phyloP scores from a whole-genome alignment of 345 rosid species.

The Excoecaria cochinchinensis region DNA sequence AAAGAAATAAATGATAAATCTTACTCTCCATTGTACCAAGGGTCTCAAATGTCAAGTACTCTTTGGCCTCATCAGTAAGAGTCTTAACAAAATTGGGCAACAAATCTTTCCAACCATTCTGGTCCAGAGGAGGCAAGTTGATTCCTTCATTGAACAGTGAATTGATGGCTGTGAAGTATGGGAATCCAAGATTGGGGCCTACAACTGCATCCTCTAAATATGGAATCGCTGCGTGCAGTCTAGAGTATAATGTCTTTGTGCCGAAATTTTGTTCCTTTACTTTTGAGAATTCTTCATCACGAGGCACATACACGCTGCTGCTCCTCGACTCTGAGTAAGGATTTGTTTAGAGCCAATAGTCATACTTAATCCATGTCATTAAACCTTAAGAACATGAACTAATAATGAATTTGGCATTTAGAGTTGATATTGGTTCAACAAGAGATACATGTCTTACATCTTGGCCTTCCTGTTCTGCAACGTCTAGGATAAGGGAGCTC shows the following conservation, averaged over 20 bases:
- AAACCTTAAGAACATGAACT: no score
- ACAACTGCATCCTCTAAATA: conserved; percentile 41
- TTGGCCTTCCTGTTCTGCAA: conserved; percentile 45
- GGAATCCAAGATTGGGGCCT: conserved; percentile 51
- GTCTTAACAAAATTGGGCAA: conserved; percentile 61
- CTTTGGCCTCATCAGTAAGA: conserved; percentile 31
- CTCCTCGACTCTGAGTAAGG: conserved; percentile 50
- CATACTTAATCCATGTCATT: no score
- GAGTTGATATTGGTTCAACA: no score
- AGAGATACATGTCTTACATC: conserved; percentile 23
- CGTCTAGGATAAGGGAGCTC: conserved; percentile 51
- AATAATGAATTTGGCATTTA: no score
- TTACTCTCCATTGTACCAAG: conserved; percentile 53
- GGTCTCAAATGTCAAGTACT: conserved; percentile 52
- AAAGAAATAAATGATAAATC: neutral
- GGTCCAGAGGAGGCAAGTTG: conserved; percentile 25
- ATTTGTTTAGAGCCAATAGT: conserved; percentile 32
- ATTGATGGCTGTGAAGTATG: conserved; percentile 62
- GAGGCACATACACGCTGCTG: conserved; percentile 56
- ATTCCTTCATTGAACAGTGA: conserved; percentile 63
- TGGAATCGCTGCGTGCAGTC: conserved; percentile 60
- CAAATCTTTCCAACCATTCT: conserved; percentile 38
- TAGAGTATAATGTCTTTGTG: conserved; percentile 58
- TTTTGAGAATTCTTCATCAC: conserved; percentile 71
- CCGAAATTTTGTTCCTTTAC: conserved; percentile 50